Conservation (phyloP, 129 eudicot genomes). For the Glebionis coronaria region DNA sequence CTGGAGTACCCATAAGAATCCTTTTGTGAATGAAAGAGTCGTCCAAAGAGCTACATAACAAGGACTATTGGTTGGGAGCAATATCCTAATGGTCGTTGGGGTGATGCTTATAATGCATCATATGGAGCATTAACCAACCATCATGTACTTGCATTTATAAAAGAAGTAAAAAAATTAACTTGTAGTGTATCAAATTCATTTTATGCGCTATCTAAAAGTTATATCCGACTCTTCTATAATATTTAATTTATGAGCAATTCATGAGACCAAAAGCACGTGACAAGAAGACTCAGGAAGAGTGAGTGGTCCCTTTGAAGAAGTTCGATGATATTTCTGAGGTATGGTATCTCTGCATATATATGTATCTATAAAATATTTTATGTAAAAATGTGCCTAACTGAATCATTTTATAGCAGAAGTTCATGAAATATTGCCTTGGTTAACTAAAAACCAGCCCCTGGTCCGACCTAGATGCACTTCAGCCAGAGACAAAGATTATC, state of each 20-base stretch:
- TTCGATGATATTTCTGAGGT: too few species aligned
- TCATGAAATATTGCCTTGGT: too few species aligned
- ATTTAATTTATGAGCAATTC: too few species aligned
- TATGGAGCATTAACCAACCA: constrained; percentile 85
- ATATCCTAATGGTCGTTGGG: constrained; percentile 93
- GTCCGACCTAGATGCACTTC: too few species aligned
- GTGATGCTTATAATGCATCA: constrained; percentile 79
- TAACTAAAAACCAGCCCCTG: too few species aligned
- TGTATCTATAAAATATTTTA: neutral
- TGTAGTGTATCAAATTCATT: neutral
- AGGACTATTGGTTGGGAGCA: constrained; percentile 88
- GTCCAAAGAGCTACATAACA: constrained; percentile 86
- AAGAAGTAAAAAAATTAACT: neutral
- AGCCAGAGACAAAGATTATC: too few species aligned
- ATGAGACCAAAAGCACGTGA: too few species aligned
- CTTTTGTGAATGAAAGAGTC: too few species aligned
- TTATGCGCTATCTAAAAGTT: neutral
- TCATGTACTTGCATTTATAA: constrained; percentile 53
- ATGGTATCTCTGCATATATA: neutral
- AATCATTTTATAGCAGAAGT: constrained; percentile 49
- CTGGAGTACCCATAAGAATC: too few species aligned
- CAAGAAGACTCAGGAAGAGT: too few species aligned
- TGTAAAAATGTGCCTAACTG: constrained; percentile 14
- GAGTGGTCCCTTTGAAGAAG: too few species aligned
- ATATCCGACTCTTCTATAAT: constrained; percentile 17